Evolutionary conservation across 805 yeast genomes (phyloP).

Genomic region (Debaryomyces maramus): DNA sequence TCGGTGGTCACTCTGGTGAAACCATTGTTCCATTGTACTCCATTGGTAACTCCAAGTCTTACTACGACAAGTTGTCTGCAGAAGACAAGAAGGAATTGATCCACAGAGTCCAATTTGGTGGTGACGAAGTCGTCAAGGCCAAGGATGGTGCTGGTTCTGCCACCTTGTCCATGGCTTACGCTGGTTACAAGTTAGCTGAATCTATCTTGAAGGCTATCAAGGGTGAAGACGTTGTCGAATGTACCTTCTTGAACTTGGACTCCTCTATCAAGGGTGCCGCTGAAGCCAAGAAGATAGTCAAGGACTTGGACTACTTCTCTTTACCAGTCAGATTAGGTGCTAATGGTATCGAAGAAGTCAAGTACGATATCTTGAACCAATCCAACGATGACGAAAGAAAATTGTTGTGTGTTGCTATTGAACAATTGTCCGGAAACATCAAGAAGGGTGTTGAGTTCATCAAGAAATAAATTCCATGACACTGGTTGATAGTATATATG

Average conservation of each 20-base stretch:
- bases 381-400: conserved; percentile 54
- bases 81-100: conserved; percentile 68
- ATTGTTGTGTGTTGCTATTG: conserved; percentile 52
- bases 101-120: conserved; percentile 90
- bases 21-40: conserved; percentile 88
- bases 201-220: conserved; percentile 58
- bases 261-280: conserved; percentile 49
- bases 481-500: too few relatives aligned
- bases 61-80: conserved; percentile 47
- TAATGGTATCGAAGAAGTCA: conserved; percentile 57
- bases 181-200: conserved; percentile 75
- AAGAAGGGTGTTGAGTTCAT: conserved; percentile 58
- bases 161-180: conserved; percentile 83
- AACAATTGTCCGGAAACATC: conserved; percentile 55
- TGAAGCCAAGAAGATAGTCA: conserved; percentile 49
- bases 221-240: conserved; percentile 38
- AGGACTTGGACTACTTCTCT: conserved; percentile 54
- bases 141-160: conserved; percentile 85
- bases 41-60: conserved; percentile 32
- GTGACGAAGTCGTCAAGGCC: conserved; percentile 86
- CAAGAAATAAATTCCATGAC: conserved; percentile 18
- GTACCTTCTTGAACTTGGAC: conserved; percentile 55
- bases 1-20: conserved; percentile 96
- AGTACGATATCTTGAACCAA: conserved; percentile 51
- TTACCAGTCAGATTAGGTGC: conserved; percentile 58